These are phyloP conservation scores for Sporisorium graminicola DNA, from an alignment of 1,284 basidiomycete species.

Conservation along the genomic window DNA sequence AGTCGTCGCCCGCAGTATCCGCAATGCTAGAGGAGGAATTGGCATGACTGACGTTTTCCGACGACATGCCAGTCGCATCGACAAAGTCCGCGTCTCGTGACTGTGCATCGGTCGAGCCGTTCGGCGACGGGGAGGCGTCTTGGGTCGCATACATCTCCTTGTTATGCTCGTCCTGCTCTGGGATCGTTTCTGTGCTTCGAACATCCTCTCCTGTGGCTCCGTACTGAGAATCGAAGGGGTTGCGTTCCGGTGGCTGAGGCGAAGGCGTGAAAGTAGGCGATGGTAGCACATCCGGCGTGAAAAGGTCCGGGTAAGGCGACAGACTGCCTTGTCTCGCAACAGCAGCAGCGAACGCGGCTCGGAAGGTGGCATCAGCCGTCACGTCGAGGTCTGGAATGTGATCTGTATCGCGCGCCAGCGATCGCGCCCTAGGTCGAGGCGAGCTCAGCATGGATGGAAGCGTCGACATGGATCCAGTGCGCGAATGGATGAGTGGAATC, in stretches of 20 bases:
- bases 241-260: conserved; percentile 37
- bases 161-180: conserved; percentile 17
- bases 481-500: conserved; percentile 51
- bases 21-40: neutral
- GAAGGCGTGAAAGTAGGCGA: conserved; percentile 50
- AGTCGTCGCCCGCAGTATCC: neutral
- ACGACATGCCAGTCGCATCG: neutral
- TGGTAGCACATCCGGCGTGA: conserved; percentile 50
- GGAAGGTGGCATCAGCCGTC: conserved; percentile 29
- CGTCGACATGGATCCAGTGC: conserved; percentile 46
- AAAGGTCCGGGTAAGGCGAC: conserved; percentile 38
- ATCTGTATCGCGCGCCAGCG: conserved; percentile 34
- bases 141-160: neutral
- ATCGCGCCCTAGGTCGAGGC: conserved; percentile 32
- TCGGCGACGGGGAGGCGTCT: neutral
- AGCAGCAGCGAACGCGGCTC: conserved; percentile 20
- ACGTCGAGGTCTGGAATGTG: conserved; percentile 27
- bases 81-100: neutral
- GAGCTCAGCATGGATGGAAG: conserved; percentile 51
- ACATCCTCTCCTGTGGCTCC: conserved; percentile 5
- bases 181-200: conserved; percentile 6
- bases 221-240: conserved; percentile 41
- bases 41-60: neutral
- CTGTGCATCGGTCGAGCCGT: neutral
- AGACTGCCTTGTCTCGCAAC: conserved; percentile 29